phyloP scores from a whole-genome alignment of 441 rosid species.

The Hypseocharis bilobata region DNA sequence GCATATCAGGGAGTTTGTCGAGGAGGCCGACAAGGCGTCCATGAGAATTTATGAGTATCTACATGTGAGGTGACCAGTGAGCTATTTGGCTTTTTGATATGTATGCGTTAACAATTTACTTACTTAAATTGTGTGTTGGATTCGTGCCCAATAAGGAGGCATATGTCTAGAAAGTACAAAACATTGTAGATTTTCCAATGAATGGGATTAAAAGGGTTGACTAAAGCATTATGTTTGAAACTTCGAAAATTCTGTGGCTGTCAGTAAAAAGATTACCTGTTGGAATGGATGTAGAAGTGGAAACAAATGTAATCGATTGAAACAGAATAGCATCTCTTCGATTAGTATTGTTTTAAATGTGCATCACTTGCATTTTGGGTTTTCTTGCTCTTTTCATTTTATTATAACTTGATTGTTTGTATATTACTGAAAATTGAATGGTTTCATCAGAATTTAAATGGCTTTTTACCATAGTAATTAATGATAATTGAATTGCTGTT shows the following conservation, averaged over 20 bases:
- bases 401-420: no score
- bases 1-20: slow-evolving; percentile 66
- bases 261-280: background rate
- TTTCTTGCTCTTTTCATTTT: no score
- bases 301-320: no score
- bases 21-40: slow-evolving; percentile 78
- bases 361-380: background rate
- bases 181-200: no score
- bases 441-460: no score
- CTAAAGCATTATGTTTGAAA: background rate
- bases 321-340: background rate
- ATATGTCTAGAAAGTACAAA: no score
- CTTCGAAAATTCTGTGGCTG: background rate
- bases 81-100: slow-evolving; percentile 22
- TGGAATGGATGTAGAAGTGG: background rate
- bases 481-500: no score
- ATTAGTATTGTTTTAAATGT: background rate
- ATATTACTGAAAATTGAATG: background rate
- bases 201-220: background rate
- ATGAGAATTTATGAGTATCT: slow-evolving; percentile 78
- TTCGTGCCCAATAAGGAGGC: no score
- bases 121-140: no score
- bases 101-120: background rate
- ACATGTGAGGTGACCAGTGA: slow-evolving; percentile 94
- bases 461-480: no score